phyloP scores from a whole-genome alignment of 83 land plant species.

The Picea abies region DNA sequence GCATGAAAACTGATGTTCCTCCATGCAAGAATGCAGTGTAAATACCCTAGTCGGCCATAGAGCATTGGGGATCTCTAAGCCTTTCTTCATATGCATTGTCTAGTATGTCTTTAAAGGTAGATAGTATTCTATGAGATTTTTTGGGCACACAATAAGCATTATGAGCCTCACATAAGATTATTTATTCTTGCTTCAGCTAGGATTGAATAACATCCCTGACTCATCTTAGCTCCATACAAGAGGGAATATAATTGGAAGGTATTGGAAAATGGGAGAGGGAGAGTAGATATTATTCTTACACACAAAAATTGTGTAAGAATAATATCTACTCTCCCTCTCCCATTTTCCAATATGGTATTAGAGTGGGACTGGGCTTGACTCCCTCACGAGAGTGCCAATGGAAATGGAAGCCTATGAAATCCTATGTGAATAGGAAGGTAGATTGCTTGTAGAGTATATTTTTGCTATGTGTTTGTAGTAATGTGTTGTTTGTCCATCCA shows the following conservation, averaged over 20 bases:
- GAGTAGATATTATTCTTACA: no score
- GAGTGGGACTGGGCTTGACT: no score
- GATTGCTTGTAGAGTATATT: no score
- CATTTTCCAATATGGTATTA: no score
- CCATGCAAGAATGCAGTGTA: slow-evolving; percentile 11
- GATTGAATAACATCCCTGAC: slow-evolving; percentile 23
- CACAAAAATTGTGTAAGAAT: no score
- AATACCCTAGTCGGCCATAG: slow-evolving; percentile 1
- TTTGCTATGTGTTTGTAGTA: no score
- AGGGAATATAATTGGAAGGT: slow-evolving; percentile 31
- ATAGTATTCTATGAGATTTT: slow-evolving; percentile 28
- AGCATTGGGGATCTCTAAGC: neutral
- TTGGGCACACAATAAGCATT: slow-evolving; percentile 29
- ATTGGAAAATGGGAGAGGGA: no score
- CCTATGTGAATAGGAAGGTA: no score
- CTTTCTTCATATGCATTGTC: slow-evolving; percentile 21
- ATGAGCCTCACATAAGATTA: slow-evolving; percentile 44
- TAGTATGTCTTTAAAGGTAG: slow-evolving; percentile 37
- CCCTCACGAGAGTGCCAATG: no score
- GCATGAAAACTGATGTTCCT: neutral
- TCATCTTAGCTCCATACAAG: slow-evolving; percentile 24
- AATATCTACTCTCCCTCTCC: no score
- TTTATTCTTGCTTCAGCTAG: slow-evolving; percentile 24
- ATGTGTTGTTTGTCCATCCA: no score
- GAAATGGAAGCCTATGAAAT: no score